Evolutionary conservation across 1,284 basidiomycete species (phyloP).

Genomic region (Polyporus tsugae): DNA sequence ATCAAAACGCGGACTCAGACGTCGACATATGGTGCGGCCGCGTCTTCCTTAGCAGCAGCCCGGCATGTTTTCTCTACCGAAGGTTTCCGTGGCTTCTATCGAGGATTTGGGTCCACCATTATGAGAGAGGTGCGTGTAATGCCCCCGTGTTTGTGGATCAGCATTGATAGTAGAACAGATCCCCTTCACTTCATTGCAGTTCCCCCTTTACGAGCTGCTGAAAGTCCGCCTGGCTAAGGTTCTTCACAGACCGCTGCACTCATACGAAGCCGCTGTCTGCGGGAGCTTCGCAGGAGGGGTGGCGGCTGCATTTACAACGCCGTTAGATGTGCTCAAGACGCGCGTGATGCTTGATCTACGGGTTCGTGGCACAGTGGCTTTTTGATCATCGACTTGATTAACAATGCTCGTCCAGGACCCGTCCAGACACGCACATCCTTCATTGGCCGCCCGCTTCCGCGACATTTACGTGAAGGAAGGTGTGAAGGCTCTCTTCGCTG

Average conservation of each 20-base stretch:
- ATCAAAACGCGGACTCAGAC: conserved; percentile 90
- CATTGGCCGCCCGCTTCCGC: conserved; percentile 61
- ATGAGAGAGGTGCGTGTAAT: conserved; percentile 71
- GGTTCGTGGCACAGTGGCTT: conserved; percentile 51
- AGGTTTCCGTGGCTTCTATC: conserved; percentile 78
- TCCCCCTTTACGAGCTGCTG: conserved; percentile 93
- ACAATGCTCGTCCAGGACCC: conserved; percentile 49
- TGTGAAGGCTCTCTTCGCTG: conserved; percentile 80
- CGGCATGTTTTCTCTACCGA: conserved; percentile 60
- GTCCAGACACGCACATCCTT: conserved; percentile 58
- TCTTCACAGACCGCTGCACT: conserved; percentile 66
- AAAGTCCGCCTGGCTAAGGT: conserved; percentile 71
- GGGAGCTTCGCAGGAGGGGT: conserved; percentile 92
- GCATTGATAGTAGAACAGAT: conserved; percentile 62
- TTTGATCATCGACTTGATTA: conserved; percentile 2
- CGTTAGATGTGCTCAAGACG: conserved; percentile 97
- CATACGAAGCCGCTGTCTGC: conserved; percentile 90
- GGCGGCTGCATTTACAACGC: conserved; percentile 92
- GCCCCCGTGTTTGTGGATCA: background rate
- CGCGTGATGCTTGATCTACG: conserved; percentile 94
- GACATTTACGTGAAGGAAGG: conserved; percentile 84
- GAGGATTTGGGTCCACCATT: conserved; percentile 83
- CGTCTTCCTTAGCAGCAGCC: conserved; percentile 57
- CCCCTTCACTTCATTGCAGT: conserved; percentile 97
- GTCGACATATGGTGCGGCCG: conserved; percentile 66